These are phyloP conservation scores for Seiridium unicorne DNA, from an alignment of 2,329 filamentous ascomycete species.

Conservation along the genomic window DNA sequence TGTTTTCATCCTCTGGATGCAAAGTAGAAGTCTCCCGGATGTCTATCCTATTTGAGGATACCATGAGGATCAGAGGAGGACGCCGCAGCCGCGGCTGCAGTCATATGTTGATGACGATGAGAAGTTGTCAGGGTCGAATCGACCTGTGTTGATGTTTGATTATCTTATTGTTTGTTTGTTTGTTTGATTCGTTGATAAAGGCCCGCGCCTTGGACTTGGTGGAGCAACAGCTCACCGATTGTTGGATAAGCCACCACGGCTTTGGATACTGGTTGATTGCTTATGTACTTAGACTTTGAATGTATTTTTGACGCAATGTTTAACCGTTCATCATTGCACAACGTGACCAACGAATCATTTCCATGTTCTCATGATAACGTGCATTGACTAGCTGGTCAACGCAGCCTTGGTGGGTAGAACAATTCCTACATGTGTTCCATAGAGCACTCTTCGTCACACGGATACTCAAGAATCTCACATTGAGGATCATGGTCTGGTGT, in stretches of 20 bases:
- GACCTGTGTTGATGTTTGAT: not conserved
- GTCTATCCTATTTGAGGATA: slow-evolving; percentile 2
- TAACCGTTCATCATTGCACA: too few relatives aligned
- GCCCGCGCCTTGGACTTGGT: not conserved
- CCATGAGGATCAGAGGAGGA: not conserved
- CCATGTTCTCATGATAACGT: too few relatives aligned
- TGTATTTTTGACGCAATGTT: too few relatives aligned
- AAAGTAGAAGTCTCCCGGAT: not conserved
- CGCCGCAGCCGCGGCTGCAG: slow-evolving; percentile 5
- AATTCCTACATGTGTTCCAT: too few relatives aligned
- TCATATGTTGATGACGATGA: not conserved
- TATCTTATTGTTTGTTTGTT: not conserved
- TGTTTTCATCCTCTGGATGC: not conserved
- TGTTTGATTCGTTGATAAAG: not conserved
- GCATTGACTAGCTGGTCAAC: too few relatives aligned
- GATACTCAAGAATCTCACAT: too few relatives aligned
- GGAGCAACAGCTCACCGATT: not conserved
- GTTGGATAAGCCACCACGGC: not conserved
- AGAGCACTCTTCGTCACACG: too few relatives aligned
- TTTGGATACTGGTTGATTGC: not conserved
- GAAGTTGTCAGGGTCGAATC: not conserved
- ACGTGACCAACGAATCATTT: too few relatives aligned
- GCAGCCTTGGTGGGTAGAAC: too few relatives aligned
- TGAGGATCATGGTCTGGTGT: too few relatives aligned
- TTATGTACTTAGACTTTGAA: too few relatives aligned